Evolutionary conservation across 2,329 filamentous ascomycete genomes (phyloP), one percentile per base, ranked within the genome.

Genomic region (Alternaria sp.): DNA sequence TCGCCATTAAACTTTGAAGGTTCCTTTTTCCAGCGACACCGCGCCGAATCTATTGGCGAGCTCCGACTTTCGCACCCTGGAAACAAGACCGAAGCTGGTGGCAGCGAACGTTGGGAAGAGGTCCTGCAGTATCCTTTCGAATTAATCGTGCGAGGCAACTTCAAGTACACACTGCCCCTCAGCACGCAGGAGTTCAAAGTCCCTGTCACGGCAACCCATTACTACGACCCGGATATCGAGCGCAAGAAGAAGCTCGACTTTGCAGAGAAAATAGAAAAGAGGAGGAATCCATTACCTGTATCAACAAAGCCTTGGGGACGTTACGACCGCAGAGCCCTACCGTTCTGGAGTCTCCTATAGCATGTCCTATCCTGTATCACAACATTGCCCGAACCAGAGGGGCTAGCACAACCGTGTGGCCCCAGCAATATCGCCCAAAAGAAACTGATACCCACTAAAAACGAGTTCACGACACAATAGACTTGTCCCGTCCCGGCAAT

Each of bases 61-160:
- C 88, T 99, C 68, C 91, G 95, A 43, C 86, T 99, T 4, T 83
- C 85, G 25, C 89, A 91, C 59, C 96, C 96, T 0, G 94, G 95
- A 5, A 99, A 98, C 79, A 90, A 90, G 71, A 98, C 96, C 0
- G 90, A 93, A 74, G 84, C 88, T 46, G 91, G 92, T 44, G 96
- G 95, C 9, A 90, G 90, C 2, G 89, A 91, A 74, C 89, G 94
- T 12, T 99, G 96, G 96, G 93, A 97, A 77, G 88, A 89, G 63
- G 94, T 98, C 50, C 85, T 97, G 54, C 89, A 96, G 68, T 92
- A 97, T 78, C 92, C 95, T 47, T 99, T 98, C 71, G 93, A 97
- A 70, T 86, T 99, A 52, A 95, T 98, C 64, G 88, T 99, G 45
- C 90, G 96, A 71, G 96, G 96, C 21, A 91, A 96, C 13, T 85